Conservation (phyloP, 2,329 filamentous ascomycete species). For the Zasmidium angulare region DNA sequence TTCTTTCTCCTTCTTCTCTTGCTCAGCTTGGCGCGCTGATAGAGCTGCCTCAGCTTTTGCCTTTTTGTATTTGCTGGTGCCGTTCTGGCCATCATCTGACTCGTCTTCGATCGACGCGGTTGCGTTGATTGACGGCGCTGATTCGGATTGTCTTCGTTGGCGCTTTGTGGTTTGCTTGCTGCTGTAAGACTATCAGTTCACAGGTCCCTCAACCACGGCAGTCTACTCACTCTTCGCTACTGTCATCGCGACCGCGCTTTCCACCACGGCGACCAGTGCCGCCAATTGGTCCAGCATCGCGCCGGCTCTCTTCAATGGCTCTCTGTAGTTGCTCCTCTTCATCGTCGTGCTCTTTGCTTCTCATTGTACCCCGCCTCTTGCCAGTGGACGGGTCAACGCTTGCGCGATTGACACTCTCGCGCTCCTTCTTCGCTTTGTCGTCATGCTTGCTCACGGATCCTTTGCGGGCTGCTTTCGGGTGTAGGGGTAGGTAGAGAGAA, state of each 20-base stretch:
- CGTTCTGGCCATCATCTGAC: slow-evolving; percentile 66
- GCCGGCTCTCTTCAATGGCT: slow-evolving; percentile 93
- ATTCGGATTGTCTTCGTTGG: slow-evolving; percentile 77
- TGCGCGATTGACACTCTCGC: slow-evolving; percentile 53
- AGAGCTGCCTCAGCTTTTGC: slow-evolving; percentile 47
- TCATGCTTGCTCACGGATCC: slow-evolving; percentile 65
- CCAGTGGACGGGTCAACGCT: slow-evolving; percentile 60
- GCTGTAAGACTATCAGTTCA: slow-evolving; percentile 46
- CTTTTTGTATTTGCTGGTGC: slow-evolving; percentile 38
- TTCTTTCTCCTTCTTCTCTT: slow-evolving; percentile 64
- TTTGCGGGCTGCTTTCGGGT: slow-evolving; percentile 58
- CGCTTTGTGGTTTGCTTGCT: slow-evolving; percentile 72
- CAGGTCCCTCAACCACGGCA: neutral
- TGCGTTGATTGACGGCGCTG: slow-evolving; percentile 52
- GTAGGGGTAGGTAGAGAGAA: slow-evolving; percentile 62
- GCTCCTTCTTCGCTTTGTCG: slow-evolving; percentile 55
- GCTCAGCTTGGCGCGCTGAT: slow-evolving; percentile 60
- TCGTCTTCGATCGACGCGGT: slow-evolving; percentile 57
- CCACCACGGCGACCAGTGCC: slow-evolving; percentile 61
- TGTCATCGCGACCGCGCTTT: slow-evolving; percentile 86
- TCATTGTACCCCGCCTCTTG: slow-evolving; percentile 94
- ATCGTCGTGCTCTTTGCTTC: slow-evolving; percentile 92
- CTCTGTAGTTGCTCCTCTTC: slow-evolving; percentile 86
- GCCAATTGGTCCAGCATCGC: slow-evolving; percentile 63
- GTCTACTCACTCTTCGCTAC: slow-evolving; percentile 82